Percentiles rank a stretch among this genome's conserved stretches.
phyloP scores from a whole-genome alignment of 345 rosid genomes.

The Syzygium aromaticum region DNA sequence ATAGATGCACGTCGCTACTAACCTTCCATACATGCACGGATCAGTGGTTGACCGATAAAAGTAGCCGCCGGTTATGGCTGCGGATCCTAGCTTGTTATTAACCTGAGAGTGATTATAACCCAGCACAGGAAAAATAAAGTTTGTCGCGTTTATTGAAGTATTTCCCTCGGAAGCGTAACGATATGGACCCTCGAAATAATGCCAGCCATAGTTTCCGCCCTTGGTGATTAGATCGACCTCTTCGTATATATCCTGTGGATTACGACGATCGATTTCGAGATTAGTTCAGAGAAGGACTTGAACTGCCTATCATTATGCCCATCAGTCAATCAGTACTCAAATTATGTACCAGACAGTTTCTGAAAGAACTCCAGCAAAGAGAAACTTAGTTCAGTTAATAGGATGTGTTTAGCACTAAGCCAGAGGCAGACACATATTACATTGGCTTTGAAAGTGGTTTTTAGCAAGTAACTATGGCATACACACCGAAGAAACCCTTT shows the following conservation, averaged over 20 bases:
- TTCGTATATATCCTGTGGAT: slow-evolving; percentile 59
- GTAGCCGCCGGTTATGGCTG: slow-evolving; percentile 82
- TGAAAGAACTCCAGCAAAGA: background rate
- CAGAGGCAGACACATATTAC: background rate
- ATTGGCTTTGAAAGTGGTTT: background rate
- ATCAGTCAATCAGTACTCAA: background rate
- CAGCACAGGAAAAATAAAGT: slow-evolving; percentile 52
- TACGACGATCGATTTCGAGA: background rate
- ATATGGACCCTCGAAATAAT: slow-evolving; percentile 59
- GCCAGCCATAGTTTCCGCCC: slow-evolving; percentile 97
- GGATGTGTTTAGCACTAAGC: background rate
- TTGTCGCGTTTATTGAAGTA: slow-evolving; percentile 37
- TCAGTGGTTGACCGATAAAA: slow-evolving; percentile 67
- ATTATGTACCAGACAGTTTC: background rate
- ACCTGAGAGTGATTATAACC: slow-evolving; percentile 88
- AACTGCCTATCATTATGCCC: background rate
- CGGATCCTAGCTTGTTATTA: slow-evolving; percentile 75
- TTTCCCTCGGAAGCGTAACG: slow-evolving; percentile 34
- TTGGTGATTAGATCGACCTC: slow-evolving; percentile 78
- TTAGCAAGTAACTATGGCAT: background rate
- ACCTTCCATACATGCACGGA: slow-evolving; percentile 85
- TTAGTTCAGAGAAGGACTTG: background rate
- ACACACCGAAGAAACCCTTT: background rate
- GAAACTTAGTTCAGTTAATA: too few species aligned
- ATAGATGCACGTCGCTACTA: background rate